Conservation (phyloP, 2,329 filamentous ascomycete species). For the Pleoardoris graminearum region DNA sequence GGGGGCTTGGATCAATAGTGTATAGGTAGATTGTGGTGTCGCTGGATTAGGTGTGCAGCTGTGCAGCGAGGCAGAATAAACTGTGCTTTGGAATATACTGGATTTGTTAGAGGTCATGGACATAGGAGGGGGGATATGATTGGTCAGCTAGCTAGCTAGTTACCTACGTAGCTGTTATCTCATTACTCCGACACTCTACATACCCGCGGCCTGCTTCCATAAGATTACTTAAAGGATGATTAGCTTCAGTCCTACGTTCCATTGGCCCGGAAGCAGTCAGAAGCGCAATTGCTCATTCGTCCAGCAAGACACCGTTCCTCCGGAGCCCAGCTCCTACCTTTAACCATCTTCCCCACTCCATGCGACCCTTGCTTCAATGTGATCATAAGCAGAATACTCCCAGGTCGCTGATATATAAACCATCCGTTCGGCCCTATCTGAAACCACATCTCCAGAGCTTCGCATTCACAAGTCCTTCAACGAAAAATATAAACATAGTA, state of each 20-base stretch:
- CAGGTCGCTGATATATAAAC: slow-evolving; percentile 7
- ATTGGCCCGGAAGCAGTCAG: too few relatives aligned
- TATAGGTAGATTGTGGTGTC: too few relatives aligned
- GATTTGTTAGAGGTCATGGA: not conserved
- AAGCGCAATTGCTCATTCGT: too few relatives aligned
- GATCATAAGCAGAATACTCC: not conserved
- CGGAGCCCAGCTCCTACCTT: slow-evolving; percentile 3
- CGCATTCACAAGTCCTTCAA: slow-evolving; percentile 6
- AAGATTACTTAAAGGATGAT: slow-evolving; percentile 1
- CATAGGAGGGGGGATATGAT: slow-evolving; percentile 4
- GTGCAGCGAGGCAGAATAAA: not conserved
- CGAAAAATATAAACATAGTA: slow-evolving; percentile 5
- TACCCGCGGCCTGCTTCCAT: slow-evolving; percentile 2
- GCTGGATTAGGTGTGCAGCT: too few relatives aligned
- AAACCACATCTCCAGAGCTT: slow-evolving; percentile 6
- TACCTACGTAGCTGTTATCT: slow-evolving; percentile 6
- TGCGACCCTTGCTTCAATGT: too few relatives aligned
- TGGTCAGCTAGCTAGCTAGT: slow-evolving; percentile 4
- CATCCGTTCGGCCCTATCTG: not conserved
- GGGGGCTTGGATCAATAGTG: too few relatives aligned
- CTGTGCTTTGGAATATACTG: not conserved
- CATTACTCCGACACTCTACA: slow-evolving; percentile 6
- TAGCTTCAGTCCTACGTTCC: too few relatives aligned
- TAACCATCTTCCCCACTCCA: slow-evolving; percentile 1
- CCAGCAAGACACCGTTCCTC: slow-evolving; percentile 1